Base-by-base conservation (phyloP, 192 early-diverging fungal species). In the Backusella australiensis region DNA sequence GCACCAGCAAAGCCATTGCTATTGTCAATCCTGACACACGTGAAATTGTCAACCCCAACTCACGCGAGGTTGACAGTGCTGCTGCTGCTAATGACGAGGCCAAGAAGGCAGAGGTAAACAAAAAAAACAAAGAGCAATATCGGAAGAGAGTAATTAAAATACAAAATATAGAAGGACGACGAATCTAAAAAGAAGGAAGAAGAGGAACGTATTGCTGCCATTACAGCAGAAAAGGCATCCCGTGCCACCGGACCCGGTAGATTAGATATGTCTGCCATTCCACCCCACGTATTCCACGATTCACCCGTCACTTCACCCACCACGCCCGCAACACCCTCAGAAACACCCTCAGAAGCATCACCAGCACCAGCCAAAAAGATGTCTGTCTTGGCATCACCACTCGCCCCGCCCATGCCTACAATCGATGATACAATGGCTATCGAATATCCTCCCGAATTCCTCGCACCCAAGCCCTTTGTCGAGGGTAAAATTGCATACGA, bases 21-120 rank as follows among this genome's bases (percentile, higher is more conserved):
- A 95, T 95, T 78, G 90, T 93, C 74, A 89, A 93, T 72, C 94
- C 94, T 0, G 84, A 87, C 3, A 93, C 92, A 52, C 90, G 88
- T 78, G 85, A 92, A 75, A 89, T 91, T 74, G 82, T 95, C 67
- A 89, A 92, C 73, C 82, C 34, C 11, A 41, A n/a, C 34, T 12
- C 69, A n/a, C 39, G 23, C 8, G 69, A n/a, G 15, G 39, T 2
- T n/a, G 46, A 49, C 5, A 6, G 17, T 26, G 56, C 32, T 32
- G 32, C 32, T 32, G 32, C 32, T 32, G 32, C 12, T 4, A 77
- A 76, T n/a, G 3, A 49, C 11, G 19, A 74, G 23, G n/a, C 78
- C 4, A 39, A 59, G 29, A 84, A 81, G 65, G 79, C 67, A 35
- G 67, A 63, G 39, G 84, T 78, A 71, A 34, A n/a, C 11, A 76